Percentiles rank a stretch among this genome's conserved stretches.
phyloP scores from a whole-genome alignment of 148 eudicot species.

The Nepenthes gracilis region DNA sequence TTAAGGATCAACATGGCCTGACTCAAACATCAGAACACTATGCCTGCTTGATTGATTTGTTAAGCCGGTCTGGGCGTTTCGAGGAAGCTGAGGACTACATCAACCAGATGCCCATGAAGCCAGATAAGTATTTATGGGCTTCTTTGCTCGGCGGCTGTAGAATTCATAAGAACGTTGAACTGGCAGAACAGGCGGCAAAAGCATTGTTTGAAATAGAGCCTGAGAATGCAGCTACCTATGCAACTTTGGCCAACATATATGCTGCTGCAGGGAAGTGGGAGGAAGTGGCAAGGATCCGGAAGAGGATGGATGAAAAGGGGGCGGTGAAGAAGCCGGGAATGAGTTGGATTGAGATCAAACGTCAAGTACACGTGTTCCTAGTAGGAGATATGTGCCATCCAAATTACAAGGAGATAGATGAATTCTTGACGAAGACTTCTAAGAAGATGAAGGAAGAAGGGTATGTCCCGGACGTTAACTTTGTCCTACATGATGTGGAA shows the following conservation, averaged over 20 bases:
- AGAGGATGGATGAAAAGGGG: slow-evolving; percentile 32
- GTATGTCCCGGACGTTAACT: slow-evolving; percentile 41
- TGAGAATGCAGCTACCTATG: slow-evolving; percentile 35
- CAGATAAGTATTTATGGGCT: slow-evolving; percentile 37
- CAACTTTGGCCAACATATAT: slow-evolving; percentile 34
- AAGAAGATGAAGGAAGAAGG: slow-evolving; percentile 54
- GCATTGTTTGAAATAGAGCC: slow-evolving; percentile 28
- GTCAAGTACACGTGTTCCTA: slow-evolving; percentile 32
- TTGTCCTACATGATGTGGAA: slow-evolving; percentile 52
- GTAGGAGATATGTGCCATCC: slow-evolving; percentile 51
- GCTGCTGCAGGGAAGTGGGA: slow-evolving; percentile 28
- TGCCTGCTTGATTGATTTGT: slow-evolving; percentile 31
- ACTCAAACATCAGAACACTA: slow-evolving; percentile 25
- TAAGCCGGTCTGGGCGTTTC: slow-evolving; percentile 36
- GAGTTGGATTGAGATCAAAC: slow-evolving; percentile 48
- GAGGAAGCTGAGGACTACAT: slow-evolving; percentile 36
- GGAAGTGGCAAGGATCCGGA: slow-evolving; percentile 26
- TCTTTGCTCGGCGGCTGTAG: slow-evolving; percentile 41
- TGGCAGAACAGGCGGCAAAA: slow-evolving; percentile 34
- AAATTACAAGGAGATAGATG: slow-evolving; percentile 23
- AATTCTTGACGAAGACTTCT: slow-evolving; percentile 28
- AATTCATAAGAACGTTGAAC: slow-evolving; percentile 31
- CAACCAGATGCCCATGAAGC: slow-evolving; percentile 34
- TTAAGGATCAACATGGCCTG: slow-evolving; percentile 23
- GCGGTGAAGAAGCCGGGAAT: slow-evolving; percentile 42